Evolutionary conservation across 1,139 yeast genomes (phyloP), one percentile per base, ranked within the genome.

Genomic region (Yamadazyma mexicana): DNA sequence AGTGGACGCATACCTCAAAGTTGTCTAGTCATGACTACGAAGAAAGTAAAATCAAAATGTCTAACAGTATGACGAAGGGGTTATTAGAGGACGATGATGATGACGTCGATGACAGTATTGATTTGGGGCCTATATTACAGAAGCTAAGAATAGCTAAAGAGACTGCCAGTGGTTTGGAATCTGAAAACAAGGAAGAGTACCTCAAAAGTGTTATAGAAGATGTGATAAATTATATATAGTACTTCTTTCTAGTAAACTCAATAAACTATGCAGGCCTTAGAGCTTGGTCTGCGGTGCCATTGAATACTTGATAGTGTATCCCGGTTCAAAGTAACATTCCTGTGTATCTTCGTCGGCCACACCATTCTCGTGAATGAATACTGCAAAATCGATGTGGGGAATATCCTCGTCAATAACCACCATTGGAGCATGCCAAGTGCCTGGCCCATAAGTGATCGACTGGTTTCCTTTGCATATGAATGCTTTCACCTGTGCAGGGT

Each of bases 371-470:
- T 85, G 86, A 36, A 87, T 83, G 40, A 88, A 68, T 12, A 91
- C 97, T 2, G 88, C 91, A 66, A 89, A 91, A 54, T 89, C 96
- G 20, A 87, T 61, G 42, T 69, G 59, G 1, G 77, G 66, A 9
- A 74, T 71, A 8, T 60, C 55, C 31, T 75, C 75, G 39, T 74
- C 79, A 20, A 77, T 59, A 6, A 87, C 92, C 30, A 91, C 84
- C 97, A 91, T 91, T 1, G 98, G 98, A 0, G 97, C 95, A 58
- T 91, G 98, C 76, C 75, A 70, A 3, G 62, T 61, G 0, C 74
- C 95, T 0, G 78, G 79, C 0, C 88, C 95, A 57, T 91, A 91
- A 0, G 96, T 91, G 3, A 91, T 86, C 0, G 95, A 87, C 56
- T 88, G 96, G 58, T 86, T 83, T 0, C 96, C 96, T 40, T 65